Percentiles rank a stretch among this genome's conserved stretches.
phyloP scores from a whole-genome alignment of 257 asterid genomes.

The Solanum verrucosum region DNA sequence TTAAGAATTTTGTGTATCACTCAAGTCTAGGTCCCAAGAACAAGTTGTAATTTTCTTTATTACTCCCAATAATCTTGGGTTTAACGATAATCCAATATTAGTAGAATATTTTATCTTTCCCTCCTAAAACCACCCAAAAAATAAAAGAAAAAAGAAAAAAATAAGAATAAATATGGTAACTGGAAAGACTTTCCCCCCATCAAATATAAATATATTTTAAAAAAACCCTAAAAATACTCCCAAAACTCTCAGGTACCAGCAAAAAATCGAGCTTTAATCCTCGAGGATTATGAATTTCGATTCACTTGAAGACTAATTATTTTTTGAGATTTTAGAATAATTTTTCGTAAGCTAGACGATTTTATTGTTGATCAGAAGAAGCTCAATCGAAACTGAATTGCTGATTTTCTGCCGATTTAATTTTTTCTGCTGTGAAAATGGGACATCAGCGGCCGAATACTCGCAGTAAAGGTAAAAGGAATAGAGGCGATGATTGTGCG shows the following conservation, averaged over 20 bases:
- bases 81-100: neutral
- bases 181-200: slow-evolving; percentile 3
- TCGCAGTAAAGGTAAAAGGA: slow-evolving; percentile 83
- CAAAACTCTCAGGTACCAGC: neutral
- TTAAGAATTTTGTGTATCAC: neutral
- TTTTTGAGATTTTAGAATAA: neutral
- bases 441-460: slow-evolving; percentile 78
- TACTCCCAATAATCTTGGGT: neutral
- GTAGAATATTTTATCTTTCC: neutral
- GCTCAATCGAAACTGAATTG: neutral
- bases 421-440: slow-evolving; percentile 11
- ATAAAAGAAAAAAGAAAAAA: neutral
- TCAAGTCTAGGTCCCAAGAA: neutral
- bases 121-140: slow-evolving; percentile 1
- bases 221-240: neutral
- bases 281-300: neutral
- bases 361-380: neutral
- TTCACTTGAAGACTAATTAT: neutral
- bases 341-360: neutral
- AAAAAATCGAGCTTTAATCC: neutral
- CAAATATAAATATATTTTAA: neutral
- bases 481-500: slow-evolving; percentile 56
- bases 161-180: neutral
- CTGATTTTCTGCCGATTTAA: neutral
- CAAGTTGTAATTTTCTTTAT: neutral